Evolutionary conservation across 1,284 basidiomycete genomes (phyloP), one percentile per base, ranked within the genome.

Genomic region (Rhodotorula sp.): DNA sequence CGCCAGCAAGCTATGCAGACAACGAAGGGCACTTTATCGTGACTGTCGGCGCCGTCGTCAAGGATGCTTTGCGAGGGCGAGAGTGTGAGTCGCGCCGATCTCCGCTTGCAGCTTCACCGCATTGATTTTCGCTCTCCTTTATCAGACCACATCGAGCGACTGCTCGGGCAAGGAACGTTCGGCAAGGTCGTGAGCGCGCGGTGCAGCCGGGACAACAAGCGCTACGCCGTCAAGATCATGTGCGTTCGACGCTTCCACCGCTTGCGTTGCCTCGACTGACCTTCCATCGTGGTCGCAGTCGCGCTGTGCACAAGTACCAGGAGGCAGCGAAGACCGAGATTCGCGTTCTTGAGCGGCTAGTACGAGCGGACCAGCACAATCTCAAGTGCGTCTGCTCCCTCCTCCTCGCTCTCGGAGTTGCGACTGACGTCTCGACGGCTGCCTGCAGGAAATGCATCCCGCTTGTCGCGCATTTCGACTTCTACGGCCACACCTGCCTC

Each of bases 291-390:
- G 7, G n/a, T 3, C 10, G 27, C 44, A 70, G 67, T 77, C 88
- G 94, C 60, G 91, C 92, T 46, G 92, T 97, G 57, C 93, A 91
- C 67, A 96, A 97, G 82, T 96, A 98, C 79, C 90, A 96, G 63
- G 96, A 99, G 81, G 96, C 96, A 15, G 95, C 93, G 81, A 96
- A 94, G 84, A 98, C 99, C 75, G 96, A 99, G 83, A 90, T 99
- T 75, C 87, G 94, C 62, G 96, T 99, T 30, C 86, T 99, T 53
- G 89, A 94, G 78, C 90, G 89, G 76, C 87, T 99, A 93, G 80
- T 86, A 90, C 70, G 96, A 44, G 39, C 39, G 39, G 39, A 99
- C 82, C 91, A 93, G 17, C 80, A 83, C 75, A 99, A 99, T 20
- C 6, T 15, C 7, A 63, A 54, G 71, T 70, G 19, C 27, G 36